These are phyloP conservation scores for Phylloporus sp. DNA, from an alignment of 1,284 basidiomycete genomes.

Conservation along the genomic window DNA sequence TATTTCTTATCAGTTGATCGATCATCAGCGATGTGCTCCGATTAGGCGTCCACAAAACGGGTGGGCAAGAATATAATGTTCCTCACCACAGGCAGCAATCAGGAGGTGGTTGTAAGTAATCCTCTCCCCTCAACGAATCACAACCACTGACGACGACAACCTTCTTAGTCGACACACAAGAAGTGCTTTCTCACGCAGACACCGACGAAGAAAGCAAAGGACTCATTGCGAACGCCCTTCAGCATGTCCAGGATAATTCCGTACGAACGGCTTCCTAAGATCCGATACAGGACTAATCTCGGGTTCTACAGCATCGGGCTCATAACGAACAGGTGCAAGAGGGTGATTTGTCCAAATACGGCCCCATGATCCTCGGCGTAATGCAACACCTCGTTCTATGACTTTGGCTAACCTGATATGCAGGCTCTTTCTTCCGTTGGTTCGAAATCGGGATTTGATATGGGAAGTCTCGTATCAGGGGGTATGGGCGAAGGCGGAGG, in stretches of 20 bases:
- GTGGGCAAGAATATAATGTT: conserved; percentile 63
- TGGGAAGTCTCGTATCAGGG: conserved; percentile 35
- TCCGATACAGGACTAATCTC: conserved; percentile 3
- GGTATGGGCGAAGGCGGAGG: conserved; percentile 49
- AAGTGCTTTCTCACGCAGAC: conserved; percentile 51
- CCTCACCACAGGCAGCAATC: conserved; percentile 43
- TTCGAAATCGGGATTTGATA: conserved; percentile 24
- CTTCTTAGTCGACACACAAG: conserved; percentile 63
- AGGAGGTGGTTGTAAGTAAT: conserved; percentile 39
- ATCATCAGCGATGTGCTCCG: conserved; percentile 11
- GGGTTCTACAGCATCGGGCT: conserved; percentile 14
- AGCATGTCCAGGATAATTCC: conserved; percentile 29
- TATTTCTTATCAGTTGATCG: conserved; percentile 9
- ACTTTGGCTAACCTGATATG: conserved; percentile 12
- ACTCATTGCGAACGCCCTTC: conserved; percentile 25
- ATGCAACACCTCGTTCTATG: background rate
- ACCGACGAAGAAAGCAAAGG: conserved; percentile 12
- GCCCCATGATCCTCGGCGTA: conserved; percentile 28
- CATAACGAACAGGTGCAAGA: conserved; percentile 23
- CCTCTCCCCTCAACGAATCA: background rate
- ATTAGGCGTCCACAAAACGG: conserved; percentile 47
- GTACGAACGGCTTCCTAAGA: conserved; percentile 7
- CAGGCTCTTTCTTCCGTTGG: conserved; percentile 27
- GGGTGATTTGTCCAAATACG: conserved; percentile 23
- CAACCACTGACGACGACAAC: conserved; percentile 3